These are phyloP conservation scores for Volutella citrinella DNA, from an alignment of 2,329 filamentous ascomycete genomes.

Conservation along the genomic window DNA sequence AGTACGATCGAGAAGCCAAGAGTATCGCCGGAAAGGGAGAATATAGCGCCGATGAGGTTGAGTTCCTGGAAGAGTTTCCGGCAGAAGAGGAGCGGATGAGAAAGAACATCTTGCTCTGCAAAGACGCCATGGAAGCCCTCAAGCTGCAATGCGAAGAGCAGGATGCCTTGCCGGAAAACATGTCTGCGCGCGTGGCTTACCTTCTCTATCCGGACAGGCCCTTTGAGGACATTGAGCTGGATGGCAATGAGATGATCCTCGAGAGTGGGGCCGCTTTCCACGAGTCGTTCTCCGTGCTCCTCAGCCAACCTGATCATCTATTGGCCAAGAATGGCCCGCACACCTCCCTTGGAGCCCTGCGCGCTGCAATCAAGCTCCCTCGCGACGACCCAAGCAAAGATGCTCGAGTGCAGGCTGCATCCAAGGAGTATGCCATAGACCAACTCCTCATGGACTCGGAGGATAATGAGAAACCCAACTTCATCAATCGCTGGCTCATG, in stretches of 20 bases:
- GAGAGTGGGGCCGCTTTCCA: constrained; percentile 31
- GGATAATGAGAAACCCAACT: constrained; percentile 40
- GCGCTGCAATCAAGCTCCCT: constrained; percentile 36
- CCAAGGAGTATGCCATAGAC: constrained; percentile 48
- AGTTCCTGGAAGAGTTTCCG: constrained; percentile 44
- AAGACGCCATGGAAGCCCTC: no score
- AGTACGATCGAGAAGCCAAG: constrained; percentile 35
- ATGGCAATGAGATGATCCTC: constrained; percentile 23
- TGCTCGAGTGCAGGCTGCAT: constrained; percentile 36
- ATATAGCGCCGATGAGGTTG: constrained; percentile 36
- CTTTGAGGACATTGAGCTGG: constrained; percentile 42
- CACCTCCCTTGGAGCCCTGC: constrained; percentile 40
- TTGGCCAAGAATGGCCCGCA: constrained; percentile 35
- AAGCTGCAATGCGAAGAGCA: constrained; percentile 39
- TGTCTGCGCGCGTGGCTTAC: constrained; percentile 37
- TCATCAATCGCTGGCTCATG: constrained; percentile 50
- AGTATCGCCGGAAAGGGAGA: constrained; percentile 26
- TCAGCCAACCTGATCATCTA: constrained; percentile 48
- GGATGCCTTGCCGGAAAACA: constrained; percentile 41
- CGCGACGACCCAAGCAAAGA: constrained; percentile 31
- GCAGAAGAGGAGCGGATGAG: constrained; percentile 32
- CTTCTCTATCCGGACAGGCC: constrained; percentile 34
- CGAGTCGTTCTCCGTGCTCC: constrained; percentile 40
- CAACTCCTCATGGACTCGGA: constrained; percentile 36
- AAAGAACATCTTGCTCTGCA: constrained; percentile 32